These are phyloP conservation scores for Ilex paraguariensis DNA, from an alignment of 305 asterid species.

Conservation along the genomic window DNA sequence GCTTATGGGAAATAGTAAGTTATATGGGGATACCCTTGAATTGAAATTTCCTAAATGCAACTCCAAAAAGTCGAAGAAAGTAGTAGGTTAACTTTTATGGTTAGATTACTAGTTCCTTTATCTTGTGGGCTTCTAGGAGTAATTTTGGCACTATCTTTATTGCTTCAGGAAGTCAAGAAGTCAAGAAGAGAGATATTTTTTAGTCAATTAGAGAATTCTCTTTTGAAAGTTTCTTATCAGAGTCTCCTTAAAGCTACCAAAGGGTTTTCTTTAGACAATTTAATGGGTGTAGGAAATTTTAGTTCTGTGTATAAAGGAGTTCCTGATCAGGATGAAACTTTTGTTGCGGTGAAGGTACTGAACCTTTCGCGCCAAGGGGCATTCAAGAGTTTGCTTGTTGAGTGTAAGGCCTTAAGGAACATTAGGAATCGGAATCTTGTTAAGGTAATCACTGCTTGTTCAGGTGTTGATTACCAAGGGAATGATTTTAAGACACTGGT, in stretches of 20 bases:
- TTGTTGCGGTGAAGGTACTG: slow-evolving; percentile 13
- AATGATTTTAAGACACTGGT: slow-evolving; percentile 23
- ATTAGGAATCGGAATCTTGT: slow-evolving; percentile 19
- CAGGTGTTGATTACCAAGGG: slow-evolving; percentile 18
- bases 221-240: not conserved
- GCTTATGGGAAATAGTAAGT: not conserved
- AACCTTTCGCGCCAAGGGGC: slow-evolving; percentile 12
- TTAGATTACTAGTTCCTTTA: not conserved
- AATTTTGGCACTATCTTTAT: not conserved
- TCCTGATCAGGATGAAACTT: not conserved
- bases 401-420: slow-evolving; percentile 20
- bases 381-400: slow-evolving; percentile 19
- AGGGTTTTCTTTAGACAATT: not conserved
- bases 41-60: not conserved
- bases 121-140: not conserved
- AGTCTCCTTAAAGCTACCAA: not conserved
- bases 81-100: not conserved
- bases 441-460: slow-evolving; percentile 16
- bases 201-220: not conserved
- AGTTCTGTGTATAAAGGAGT: slow-evolving; percentile 8
- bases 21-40: not conserved
- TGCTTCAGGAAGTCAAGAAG: no score
- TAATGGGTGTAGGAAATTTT: slow-evolving; percentile 1
- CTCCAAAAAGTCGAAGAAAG: not conserved
- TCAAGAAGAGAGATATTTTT: no score